These are phyloP conservation scores for Apiosordaria backusii DNA, from an alignment of 495 filamentous ascomycete species.

Conservation along the genomic window DNA sequence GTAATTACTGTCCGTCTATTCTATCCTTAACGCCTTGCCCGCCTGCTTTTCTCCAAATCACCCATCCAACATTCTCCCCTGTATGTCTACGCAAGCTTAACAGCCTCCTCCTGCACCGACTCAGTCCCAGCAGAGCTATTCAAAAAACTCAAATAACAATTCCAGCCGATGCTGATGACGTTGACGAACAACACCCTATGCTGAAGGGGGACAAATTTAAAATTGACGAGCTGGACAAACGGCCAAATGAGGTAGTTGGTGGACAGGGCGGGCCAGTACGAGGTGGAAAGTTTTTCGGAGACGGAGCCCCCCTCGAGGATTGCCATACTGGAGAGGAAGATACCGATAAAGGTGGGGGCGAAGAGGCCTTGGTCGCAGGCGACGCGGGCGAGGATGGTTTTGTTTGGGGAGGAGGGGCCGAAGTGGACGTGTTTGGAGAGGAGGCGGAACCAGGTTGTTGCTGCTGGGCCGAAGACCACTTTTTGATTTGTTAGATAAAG, in stretches of 20 bases:
- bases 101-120: neutral
- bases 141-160: conserved; percentile 86
- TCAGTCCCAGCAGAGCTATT: conserved; percentile 48
- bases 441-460: conserved; percentile 83
- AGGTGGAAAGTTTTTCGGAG: conserved; percentile 63
- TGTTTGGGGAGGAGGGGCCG: conserved; percentile 51
- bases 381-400: conserved; percentile 77
- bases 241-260: conserved; percentile 95
- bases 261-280: conserved; percentile 64
- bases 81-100: neutral
- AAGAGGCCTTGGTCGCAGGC: conserved; percentile 82
- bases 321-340: conserved; percentile 84
- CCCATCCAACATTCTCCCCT: neutral
- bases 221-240: conserved; percentile 84
- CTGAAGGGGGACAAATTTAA: conserved; percentile 83
- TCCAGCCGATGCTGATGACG: conserved; percentile 80
- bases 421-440: conserved; percentile 63
- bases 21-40: neutral
- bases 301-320: conserved; percentile 76
- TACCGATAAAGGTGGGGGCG: conserved; percentile 72
- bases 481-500: too few relatives aligned
- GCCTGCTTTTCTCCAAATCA: neutral
- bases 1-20: neutral
- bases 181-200: conserved; percentile 88
- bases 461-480: conserved; percentile 86